Base-by-base conservation (phyloP, 2,329 filamentous ascomycete genomes). In the Neofusicoccum umdonicola region DNA sequence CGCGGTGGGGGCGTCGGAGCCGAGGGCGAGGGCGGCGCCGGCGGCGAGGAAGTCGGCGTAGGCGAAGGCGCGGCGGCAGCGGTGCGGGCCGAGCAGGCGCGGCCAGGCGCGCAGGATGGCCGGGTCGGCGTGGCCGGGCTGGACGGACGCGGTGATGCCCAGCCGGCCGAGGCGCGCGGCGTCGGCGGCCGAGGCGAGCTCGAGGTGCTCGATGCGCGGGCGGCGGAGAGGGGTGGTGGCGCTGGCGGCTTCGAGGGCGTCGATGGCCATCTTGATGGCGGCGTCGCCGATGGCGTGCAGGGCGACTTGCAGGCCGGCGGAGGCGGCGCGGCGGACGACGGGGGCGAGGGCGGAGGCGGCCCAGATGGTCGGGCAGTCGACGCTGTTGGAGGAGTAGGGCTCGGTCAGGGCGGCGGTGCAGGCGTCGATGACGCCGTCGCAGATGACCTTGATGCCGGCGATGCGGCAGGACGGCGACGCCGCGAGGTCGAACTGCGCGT, bases 111-210 rank as follows among this genome's bases (percentile, higher is more conserved):
- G 78, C 3, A 89, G 76, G 63, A 88, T 87, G 0, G 86, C 84
- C 0, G 88, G 87, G 72, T 97, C 93, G 69, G 93, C 91, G 76
- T 93, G 96, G 79, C 96, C 96, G 22, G 93, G 95, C 80, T 97
- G 92, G 68, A 97, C 96, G 64, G 91, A 91, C 66, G 96, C 93
- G 64, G 92, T 97, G 74, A 90, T 88, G 56, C 87, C 85, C 3
- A 87, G 76, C 27, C 77, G 70, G 5, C 86, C 87, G 0, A 90
- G 80, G 1, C 87, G 78, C 2, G 71, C 77, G 0, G 85, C 87
- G 68, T 89, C 87, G 64, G 79, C 77, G 0, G 79, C 78, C 0
- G 80, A 81, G 0, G 86, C 80, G 35, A 90, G 79, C 71, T 90
- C 87, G 3, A 90, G 77, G 70, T 90, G 87, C 74, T 90, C 87